phyloP scores from a whole-genome alignment of 2,329 filamentous ascomycete species.

The Botryosphaeria agaves region DNA sequence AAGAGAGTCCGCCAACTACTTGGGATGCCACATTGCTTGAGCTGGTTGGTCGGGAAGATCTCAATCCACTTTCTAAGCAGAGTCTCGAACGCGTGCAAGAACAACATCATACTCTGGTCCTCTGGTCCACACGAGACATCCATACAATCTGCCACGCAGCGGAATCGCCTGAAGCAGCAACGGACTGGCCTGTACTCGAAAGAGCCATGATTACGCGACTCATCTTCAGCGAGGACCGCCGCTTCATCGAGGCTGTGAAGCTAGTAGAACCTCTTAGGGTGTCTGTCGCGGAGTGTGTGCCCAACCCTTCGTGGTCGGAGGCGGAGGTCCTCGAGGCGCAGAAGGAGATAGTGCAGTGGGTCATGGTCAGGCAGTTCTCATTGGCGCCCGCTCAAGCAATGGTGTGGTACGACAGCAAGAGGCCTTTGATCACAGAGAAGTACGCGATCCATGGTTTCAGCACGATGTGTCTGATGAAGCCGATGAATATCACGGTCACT shows the following conservation, averaged over 20 bases:
- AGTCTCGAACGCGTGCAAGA: constrained; percentile 12
- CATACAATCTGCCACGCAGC: constrained; percentile 56
- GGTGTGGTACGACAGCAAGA: constrained; percentile 72
- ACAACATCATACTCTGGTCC: background rate
- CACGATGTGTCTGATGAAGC: constrained; percentile 78
- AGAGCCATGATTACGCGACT: constrained; percentile 64
- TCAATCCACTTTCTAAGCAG: constrained; percentile 46
- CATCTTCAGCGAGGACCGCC: constrained; percentile 81
- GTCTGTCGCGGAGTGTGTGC: constrained; percentile 59
- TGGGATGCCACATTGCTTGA: constrained; percentile 59
- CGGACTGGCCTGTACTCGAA: constrained; percentile 54
- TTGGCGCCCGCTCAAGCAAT: constrained; percentile 77
- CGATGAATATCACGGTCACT: constrained; percentile 81
- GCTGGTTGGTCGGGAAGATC: constrained; percentile 66
- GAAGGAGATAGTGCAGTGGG: constrained; percentile 71
- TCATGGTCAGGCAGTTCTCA: constrained; percentile 75
- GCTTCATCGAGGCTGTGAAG: constrained; percentile 69
- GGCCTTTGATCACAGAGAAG: constrained; percentile 82
- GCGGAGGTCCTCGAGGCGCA: constrained; percentile 80
- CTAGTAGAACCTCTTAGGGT: constrained; percentile 75
- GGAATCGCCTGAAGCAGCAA: constrained; percentile 57
- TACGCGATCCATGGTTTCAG: constrained; percentile 84
- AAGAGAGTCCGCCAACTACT: constrained; percentile 58
- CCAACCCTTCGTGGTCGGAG: constrained; percentile 64
- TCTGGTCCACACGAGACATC: no score